These are phyloP conservation scores for Leptographium wingfieldii DNA, from an alignment of 2,329 filamentous ascomycete genomes.

Conservation along the genomic window DNA sequence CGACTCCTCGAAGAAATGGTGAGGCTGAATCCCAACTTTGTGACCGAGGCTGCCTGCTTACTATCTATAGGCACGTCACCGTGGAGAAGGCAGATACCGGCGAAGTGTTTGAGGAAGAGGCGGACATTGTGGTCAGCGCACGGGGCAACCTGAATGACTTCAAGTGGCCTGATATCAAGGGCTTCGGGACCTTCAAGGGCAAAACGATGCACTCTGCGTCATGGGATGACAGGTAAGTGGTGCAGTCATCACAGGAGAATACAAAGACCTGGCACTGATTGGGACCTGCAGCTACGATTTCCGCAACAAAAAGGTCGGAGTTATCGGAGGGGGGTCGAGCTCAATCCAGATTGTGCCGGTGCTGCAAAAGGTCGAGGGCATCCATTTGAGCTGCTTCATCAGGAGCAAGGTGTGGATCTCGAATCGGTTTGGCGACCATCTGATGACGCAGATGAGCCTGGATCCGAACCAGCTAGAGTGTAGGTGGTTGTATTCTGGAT, in stretches of 20 bases:
- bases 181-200: not conserved
- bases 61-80: not conserved
- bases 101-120: not conserved
- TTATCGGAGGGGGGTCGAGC: conserved; percentile 20
- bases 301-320: conserved; percentile 16
- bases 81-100: not conserved
- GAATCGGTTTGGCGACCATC: conserved; percentile 25
- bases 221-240: conserved; percentile 8
- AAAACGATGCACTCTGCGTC: not conserved
- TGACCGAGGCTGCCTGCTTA: not conserved
- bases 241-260: not conserved
- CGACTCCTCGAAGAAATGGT: conserved; percentile 16
- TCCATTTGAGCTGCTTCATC: conserved; percentile 8
- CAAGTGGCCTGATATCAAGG: not conserved
- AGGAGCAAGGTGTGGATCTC: conserved; percentile 11
- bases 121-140: not conserved
- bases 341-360: conserved; percentile 19
- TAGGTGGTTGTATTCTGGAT: not conserved
- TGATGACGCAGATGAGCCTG: conserved; percentile 24
- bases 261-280: conserved; percentile 12
- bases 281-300: conserved; percentile 13
- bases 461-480: conserved; percentile 27
- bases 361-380: conserved; percentile 11
- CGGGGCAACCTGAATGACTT: not conserved
- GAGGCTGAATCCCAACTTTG: not conserved